Percentiles rank a stretch among this genome's conserved stretches.
phyloP scores from a whole-genome alignment of 1,284 basidiomycete species.

The Cryptococcus sp. region DNA sequence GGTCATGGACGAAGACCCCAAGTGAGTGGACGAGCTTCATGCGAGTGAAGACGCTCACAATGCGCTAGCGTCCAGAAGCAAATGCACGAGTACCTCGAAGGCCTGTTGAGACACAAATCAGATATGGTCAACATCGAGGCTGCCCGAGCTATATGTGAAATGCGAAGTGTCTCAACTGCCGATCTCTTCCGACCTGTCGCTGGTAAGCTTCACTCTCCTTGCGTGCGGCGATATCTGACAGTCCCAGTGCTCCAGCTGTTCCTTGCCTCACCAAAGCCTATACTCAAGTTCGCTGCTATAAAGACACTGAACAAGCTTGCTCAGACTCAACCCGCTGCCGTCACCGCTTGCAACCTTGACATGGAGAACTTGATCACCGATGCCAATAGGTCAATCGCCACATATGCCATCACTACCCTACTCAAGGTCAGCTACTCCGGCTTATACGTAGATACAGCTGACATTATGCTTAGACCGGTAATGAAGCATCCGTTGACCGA shows the following conservation, averaged over 20 bases:
- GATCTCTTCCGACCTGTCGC: slow-evolving; percentile 85
- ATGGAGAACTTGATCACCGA: slow-evolving; percentile 97
- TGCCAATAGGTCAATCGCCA: slow-evolving; percentile 91
- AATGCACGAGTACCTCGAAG: slow-evolving; percentile 91
- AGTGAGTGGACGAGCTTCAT: slow-evolving; percentile 57
- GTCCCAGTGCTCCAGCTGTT: slow-evolving; percentile 78
- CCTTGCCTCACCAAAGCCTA: slow-evolving; percentile 85
- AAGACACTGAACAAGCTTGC: slow-evolving; percentile 88
- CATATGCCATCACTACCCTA: slow-evolving; percentile 96
- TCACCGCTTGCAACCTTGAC: slow-evolving; percentile 93
- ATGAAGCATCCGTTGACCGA: slow-evolving; percentile 96
- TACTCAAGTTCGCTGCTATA: slow-evolving; percentile 95
- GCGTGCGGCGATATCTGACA: not conserved
- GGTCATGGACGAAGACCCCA: slow-evolving; percentile 96
- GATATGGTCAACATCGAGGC: slow-evolving; percentile 99
- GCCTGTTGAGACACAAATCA: slow-evolving; percentile 95
- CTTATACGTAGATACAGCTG: slow-evolving; percentile 7
- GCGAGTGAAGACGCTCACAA: not conserved
- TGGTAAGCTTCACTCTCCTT: slow-evolving; percentile 53
- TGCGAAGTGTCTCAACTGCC: slow-evolving; percentile 71
- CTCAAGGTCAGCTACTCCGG: slow-evolving; percentile 64
- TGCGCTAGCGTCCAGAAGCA: slow-evolving; percentile 72
- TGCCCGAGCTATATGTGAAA: slow-evolving; percentile 93
- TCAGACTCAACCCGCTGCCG: slow-evolving; percentile 73
- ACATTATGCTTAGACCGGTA: slow-evolving; percentile 73